Conservation (phyloP, 2,329 filamentous ascomycete species). For the Fusarium camptoceras region DNA sequence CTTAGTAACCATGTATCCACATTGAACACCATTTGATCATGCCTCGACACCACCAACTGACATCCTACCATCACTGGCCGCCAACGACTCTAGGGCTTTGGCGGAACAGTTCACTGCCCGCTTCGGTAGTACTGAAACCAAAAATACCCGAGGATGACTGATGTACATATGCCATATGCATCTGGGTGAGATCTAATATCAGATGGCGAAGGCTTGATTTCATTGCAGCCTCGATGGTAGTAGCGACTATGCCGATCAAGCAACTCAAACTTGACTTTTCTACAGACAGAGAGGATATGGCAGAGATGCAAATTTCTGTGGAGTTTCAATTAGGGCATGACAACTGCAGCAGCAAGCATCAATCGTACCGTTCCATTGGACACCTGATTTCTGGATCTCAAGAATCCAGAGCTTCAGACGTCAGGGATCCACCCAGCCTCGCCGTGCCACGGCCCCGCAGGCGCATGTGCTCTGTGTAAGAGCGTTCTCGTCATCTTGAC, state of each 20-base stretch:
- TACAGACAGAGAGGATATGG: not conserved
- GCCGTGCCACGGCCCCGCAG: constrained; percentile 45
- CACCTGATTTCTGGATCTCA: constrained; percentile 36
- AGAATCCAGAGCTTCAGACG: constrained; percentile 40
- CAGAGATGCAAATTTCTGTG: constrained; percentile 34
- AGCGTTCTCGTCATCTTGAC: constrained; percentile 43
- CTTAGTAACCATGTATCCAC: constrained; percentile 43
- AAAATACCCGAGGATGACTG: constrained; percentile 19
- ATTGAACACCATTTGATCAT: constrained; percentile 31
- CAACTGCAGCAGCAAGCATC: constrained; percentile 29
- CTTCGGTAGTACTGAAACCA: constrained; percentile 24
- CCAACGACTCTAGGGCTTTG: constrained; percentile 30
- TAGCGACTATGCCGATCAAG: not conserved
- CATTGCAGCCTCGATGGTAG: not conserved
- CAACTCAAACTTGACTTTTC: not conserved
- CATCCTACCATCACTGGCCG: constrained; percentile 27
- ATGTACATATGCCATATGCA: constrained; percentile 9
- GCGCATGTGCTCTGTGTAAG: constrained; percentile 38
- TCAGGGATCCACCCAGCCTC: constrained; percentile 45
- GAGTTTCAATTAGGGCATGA: constrained; percentile 49
- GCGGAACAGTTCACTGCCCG: constrained; percentile 22
- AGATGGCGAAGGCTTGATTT: not conserved
- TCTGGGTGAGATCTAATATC: constrained; percentile 1
- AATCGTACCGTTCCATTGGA: constrained; percentile 45
- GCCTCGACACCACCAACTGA: constrained; percentile 41